phyloP scores from a whole-genome alignment of 1,284 basidiomycete genomes.

The Ganoderma meredithae region DNA sequence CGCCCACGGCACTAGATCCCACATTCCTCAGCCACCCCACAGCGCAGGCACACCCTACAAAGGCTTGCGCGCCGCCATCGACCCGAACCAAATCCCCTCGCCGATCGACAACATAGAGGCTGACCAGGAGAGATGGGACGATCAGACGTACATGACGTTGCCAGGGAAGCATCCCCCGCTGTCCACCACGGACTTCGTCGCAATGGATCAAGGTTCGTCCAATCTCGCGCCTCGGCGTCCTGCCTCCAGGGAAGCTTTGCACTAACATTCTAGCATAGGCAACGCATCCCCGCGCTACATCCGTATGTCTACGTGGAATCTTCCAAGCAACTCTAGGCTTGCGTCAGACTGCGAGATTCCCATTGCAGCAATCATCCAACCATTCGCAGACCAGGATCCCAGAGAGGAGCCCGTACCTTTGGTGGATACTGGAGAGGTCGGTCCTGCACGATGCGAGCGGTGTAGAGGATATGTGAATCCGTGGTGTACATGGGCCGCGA shows the following conservation, averaged over 20 bases:
- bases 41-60: slow-evolving; percentile 74
- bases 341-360: slow-evolving; percentile 88
- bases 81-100: slow-evolving; percentile 92
- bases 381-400: slow-evolving; percentile 86
- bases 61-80: slow-evolving; percentile 85
- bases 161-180: slow-evolving; percentile 83
- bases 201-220: slow-evolving; percentile 89
- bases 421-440: slow-evolving; percentile 69
- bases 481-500: slow-evolving; percentile 90
- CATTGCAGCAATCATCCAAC: slow-evolving; percentile 87
- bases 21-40: slow-evolving; percentile 85
- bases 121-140: slow-evolving; percentile 87
- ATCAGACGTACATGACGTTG: slow-evolving; percentile 79
- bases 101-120: slow-evolving; percentile 85
- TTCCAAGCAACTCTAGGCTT: slow-evolving; percentile 86
- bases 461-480: slow-evolving; percentile 96
- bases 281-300: slow-evolving; percentile 77
- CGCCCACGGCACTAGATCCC: slow-evolving; percentile 40
- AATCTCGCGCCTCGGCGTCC: not conserved
- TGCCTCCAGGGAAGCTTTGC: not conserved
- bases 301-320: slow-evolving; percentile 69
- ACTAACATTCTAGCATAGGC: slow-evolving; percentile 45
- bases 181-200: slow-evolving; percentile 87
- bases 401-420: slow-evolving; percentile 86
- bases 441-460: slow-evolving; percentile 86